These are phyloP conservation scores for Pseudogymnoascus sp. DNA, from an alignment of 2,329 filamentous ascomycete species.

Conservation along the genomic window DNA sequence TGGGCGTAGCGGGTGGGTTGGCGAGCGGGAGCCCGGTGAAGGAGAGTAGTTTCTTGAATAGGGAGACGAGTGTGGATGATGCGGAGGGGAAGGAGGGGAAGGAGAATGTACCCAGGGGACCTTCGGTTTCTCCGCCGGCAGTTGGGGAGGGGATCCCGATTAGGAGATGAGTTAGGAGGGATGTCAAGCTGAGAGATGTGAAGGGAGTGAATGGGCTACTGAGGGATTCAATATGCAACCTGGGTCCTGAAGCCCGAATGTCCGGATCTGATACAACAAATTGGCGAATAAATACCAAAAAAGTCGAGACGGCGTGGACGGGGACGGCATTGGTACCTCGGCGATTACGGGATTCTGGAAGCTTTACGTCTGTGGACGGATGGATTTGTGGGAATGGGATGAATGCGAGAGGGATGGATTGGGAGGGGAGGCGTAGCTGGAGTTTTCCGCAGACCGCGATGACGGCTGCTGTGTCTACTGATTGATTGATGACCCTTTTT, in stretches of 20 bases:
- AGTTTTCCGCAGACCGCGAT: background rate
- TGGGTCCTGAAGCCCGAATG: background rate
- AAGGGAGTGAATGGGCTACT: background rate
- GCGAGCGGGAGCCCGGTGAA: slow-evolving; percentile 77
- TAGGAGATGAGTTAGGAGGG: slow-evolving; percentile 27
- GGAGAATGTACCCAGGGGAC: slow-evolving; percentile 20
- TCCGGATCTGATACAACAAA: background rate
- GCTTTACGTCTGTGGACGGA: background rate
- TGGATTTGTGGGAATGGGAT: background rate
- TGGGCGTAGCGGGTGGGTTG: slow-evolving; percentile 39
- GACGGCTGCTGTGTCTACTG: slow-evolving; percentile 3
- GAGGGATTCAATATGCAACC: background rate
- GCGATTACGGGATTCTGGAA: background rate
- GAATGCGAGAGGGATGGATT: background rate
- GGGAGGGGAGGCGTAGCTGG: background rate
- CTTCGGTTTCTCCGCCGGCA: slow-evolving; percentile 24
- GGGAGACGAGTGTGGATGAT: slow-evolving; percentile 66
- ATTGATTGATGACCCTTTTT: background rate
- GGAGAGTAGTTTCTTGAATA: slow-evolving; percentile 79
- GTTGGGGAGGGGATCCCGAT: slow-evolving; percentile 53
- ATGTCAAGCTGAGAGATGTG: background rate
- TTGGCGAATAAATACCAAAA: background rate
- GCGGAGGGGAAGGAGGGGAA: slow-evolving; percentile 35
- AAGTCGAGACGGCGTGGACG: background rate
- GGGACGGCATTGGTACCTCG: background rate